A percentile compares a stretch with the other conserved stretches of the same genome.
Evolutionary conservation across 2,329 filamentous ascomycete genomes (phyloP).

Genomic region (Microcyclospora tardicrescens): DNA sequence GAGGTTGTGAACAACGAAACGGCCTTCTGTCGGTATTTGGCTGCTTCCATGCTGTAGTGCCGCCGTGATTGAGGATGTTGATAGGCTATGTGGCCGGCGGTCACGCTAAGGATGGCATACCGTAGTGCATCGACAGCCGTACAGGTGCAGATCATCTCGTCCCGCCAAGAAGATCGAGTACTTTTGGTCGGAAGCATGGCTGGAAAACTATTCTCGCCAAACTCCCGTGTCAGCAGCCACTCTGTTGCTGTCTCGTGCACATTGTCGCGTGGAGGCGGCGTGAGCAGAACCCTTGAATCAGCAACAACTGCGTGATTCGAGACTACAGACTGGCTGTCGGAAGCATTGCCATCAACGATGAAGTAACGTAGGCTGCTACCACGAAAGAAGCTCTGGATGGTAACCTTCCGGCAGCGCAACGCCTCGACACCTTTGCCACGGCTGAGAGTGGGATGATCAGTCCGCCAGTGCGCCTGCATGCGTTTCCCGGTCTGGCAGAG

Average conservation of each 20-base stretch:
- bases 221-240: background rate
- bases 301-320: background rate
- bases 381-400: background rate
- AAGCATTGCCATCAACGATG: too few relatives aligned
- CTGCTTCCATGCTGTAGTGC: background rate
- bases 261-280: too few relatives aligned
- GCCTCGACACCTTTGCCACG: background rate
- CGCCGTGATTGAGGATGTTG: background rate
- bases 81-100: background rate
- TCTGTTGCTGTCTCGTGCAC: background rate
- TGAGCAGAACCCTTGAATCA: background rate
- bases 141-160: background rate
- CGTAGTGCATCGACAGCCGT: background rate
- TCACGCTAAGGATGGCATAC: constrained; percentile 1
- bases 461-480: constrained; percentile 1
- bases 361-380: constrained; percentile 1
- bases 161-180: background rate
- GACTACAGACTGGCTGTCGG: background rate
- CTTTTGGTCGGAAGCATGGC: background rate
- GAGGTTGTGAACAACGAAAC: background rate
- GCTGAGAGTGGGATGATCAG: background rate
- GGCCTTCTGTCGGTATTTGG: background rate
- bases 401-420: background rate
- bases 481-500: background rate
- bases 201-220: background rate